A percentile compares a stretch with the other conserved stretches of the same genome.
These are phyloP conservation scores for Dissophora globulifera DNA, from an alignment of 192 early-diverging fungal species.

Conservation along the genomic window DNA sequence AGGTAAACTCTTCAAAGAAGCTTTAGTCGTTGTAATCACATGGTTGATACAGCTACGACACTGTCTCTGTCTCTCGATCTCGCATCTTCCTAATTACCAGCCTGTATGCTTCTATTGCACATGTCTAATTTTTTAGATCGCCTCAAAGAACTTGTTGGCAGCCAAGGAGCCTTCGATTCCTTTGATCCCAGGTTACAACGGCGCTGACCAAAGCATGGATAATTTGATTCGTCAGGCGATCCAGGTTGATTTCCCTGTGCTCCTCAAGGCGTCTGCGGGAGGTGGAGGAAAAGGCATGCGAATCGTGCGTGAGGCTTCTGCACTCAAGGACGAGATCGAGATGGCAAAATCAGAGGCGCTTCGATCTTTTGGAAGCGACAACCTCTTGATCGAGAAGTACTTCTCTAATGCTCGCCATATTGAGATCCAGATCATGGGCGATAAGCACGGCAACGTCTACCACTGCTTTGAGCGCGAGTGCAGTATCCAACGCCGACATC, in stretches of 20 bases:
- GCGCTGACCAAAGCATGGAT: constrained; percentile 63
- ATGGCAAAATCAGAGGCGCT: constrained; percentile 65
- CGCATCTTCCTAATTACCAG: too few species aligned
- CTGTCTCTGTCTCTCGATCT: too few species aligned
- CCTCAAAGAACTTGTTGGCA: constrained; percentile 66
- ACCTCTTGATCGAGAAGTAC: constrained; percentile 70
- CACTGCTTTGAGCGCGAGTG: constrained; percentile 72
- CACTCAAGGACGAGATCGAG: constrained; percentile 63
- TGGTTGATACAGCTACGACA: too few species aligned
- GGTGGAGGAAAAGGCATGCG: constrained; percentile 78
- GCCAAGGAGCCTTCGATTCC: constrained; percentile 65
- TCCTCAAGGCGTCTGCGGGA: constrained; percentile 71
- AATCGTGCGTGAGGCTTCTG: constrained; percentile 61
- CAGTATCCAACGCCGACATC: constrained; percentile 71
- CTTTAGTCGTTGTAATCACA: too few species aligned
- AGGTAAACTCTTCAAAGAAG: constrained; percentile 24
- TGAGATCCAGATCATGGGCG: constrained; percentile 70
- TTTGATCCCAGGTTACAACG: constrained; percentile 75
- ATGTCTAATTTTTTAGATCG: too few species aligned
- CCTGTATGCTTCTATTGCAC: too few species aligned
- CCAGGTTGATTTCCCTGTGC: constrained; percentile 66
- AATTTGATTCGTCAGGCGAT: constrained; percentile 61
- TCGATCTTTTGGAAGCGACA: constrained; percentile 66
- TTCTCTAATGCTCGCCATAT: constrained; percentile 66
- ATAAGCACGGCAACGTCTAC: constrained; percentile 66